Evolutionary conservation across 2,329 filamentous ascomycete genomes (phyloP).

Genomic region (Aureobasidium melanogenum): DNA sequence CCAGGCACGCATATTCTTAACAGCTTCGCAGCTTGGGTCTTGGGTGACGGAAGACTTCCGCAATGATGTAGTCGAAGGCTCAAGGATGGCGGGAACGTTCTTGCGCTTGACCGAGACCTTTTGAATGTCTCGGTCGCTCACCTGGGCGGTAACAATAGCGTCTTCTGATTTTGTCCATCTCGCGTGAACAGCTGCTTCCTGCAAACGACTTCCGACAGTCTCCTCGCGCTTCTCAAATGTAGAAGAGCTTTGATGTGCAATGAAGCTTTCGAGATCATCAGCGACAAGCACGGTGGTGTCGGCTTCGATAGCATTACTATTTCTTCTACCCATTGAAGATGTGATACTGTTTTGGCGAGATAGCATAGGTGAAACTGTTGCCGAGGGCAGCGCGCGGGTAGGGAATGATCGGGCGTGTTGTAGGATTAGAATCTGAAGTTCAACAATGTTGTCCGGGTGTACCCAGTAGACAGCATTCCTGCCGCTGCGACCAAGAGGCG

Average conservation of each 20-base stretch:
- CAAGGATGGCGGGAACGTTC: slow-evolving; percentile 31
- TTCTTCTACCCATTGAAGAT: neutral
- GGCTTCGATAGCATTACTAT: neutral
- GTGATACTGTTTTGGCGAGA: slow-evolving; percentile 7
- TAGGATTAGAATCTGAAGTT: slow-evolving; percentile 43
- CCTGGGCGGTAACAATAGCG: slow-evolving; percentile 2
- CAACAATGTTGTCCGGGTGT: slow-evolving; percentile 45
- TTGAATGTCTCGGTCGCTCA: neutral
- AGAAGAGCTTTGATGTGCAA: slow-evolving; percentile 11
- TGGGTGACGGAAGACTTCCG: slow-evolving; percentile 18
- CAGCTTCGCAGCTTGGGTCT: slow-evolving; percentile 16
- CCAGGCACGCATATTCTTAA: slow-evolving; percentile 31
- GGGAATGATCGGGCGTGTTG: slow-evolving; percentile 37
- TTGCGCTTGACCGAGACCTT: slow-evolving; percentile 28
- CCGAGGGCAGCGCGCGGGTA: neutral
- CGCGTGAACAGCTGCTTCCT: slow-evolving; percentile 26
- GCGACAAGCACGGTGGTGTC: slow-evolving; percentile 13
- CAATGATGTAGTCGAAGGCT: slow-evolving; percentile 14
- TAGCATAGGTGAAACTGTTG: neutral
- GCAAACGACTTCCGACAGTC: slow-evolving; percentile 21
- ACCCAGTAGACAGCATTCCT: slow-evolving; percentile 45
- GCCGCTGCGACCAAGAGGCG: slow-evolving; percentile 38
- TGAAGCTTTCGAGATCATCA: slow-evolving; percentile 14
- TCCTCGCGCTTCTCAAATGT: slow-evolving; percentile 23
- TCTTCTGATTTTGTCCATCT: slow-evolving; percentile 22